phyloP scores from a whole-genome alignment of 1,284 basidiomycete species.

The Gymnopus androsaceus region DNA sequence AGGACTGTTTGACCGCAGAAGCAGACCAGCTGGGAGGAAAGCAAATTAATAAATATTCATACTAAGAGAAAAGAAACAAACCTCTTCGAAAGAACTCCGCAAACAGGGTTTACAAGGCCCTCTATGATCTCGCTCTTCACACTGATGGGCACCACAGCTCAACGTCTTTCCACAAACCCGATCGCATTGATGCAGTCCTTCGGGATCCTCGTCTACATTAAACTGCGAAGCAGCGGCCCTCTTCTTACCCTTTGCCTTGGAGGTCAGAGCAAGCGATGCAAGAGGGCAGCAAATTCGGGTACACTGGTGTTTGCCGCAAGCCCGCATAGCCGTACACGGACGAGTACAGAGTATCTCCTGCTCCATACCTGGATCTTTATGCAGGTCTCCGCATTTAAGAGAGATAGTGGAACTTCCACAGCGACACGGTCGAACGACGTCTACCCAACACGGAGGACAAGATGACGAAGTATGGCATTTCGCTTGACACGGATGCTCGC shows the following conservation, averaged over 20 bases:
- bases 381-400: conserved; percentile 50
- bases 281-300: conserved; percentile 84
- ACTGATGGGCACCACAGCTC: conserved; percentile 74
- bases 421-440: conserved; percentile 73
- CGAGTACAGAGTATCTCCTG: conserved; percentile 69
- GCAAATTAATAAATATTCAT: conserved; percentile 12
- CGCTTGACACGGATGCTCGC: conserved; percentile 68
- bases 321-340: conserved; percentile 71
- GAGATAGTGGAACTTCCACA: conserved; percentile 70
- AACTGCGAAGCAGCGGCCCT: conserved; percentile 34
- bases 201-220: conserved; percentile 40
- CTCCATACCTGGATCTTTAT: conserved; percentile 13
- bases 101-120: conserved; percentile 82
- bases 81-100: conserved; percentile 88
- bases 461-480: conserved; percentile 57
- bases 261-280: conserved; percentile 52
- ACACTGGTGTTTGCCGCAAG: conserved; percentile 85
- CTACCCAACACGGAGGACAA: conserved; percentile 76
- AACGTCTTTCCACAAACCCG: conserved; percentile 74
- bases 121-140: conserved; percentile 79
- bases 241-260: conserved; percentile 66
- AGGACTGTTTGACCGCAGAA: conserved; percentile 66
- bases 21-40: conserved; percentile 62
- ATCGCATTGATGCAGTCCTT: conserved; percentile 78
- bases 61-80: conserved; percentile 31